A percentile compares a stretch with the other conserved stretches of the same genome.
These are phyloP conservation scores for Hypoxylon lienhwacheense DNA, from an alignment of 495 filamentous ascomycete species.

Conservation along the genomic window DNA sequence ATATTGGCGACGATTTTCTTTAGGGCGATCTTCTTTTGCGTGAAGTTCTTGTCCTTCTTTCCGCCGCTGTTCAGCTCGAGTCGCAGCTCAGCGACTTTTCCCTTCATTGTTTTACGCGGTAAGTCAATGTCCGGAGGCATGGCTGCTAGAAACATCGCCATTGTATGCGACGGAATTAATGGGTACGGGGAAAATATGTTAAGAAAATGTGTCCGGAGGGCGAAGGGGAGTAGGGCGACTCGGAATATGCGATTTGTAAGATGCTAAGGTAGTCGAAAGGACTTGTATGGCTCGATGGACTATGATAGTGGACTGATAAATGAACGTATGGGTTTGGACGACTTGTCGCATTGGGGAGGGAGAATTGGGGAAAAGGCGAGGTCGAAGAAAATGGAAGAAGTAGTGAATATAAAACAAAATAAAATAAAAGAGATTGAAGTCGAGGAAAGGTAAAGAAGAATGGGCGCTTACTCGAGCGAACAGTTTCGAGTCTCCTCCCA, in stretches of 20 bases:
- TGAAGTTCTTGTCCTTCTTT: constrained; percentile 98
- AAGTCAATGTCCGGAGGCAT: constrained; percentile 46
- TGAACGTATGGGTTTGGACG: neutral
- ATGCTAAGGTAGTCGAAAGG: constrained; percentile 15
- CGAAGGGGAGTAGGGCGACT: constrained; percentile 15
- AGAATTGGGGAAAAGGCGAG: constrained; percentile 8
- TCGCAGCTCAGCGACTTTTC: constrained; percentile 97
- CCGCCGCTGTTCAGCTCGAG: constrained; percentile 89
- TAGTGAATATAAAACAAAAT: neutral
- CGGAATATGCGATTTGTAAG: constrained; percentile 11
- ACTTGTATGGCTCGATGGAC: constrained; percentile 2
- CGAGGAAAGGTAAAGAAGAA: constrained; percentile 25
- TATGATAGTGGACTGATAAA: neutral
- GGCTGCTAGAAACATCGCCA: constrained; percentile 54
- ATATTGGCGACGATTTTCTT: constrained; percentile 99
- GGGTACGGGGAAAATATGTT: constrained; percentile 37
- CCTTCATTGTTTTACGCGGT: constrained; percentile 63
- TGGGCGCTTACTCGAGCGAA: constrained; percentile 93
- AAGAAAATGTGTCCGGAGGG: constrained; percentile 9
- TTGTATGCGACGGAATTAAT: constrained; percentile 32
- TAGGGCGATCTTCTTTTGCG: constrained; percentile 95
- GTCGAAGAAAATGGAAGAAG: neutral
- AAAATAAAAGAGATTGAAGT: constrained; percentile 8
- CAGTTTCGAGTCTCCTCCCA: constrained; percentile 95
- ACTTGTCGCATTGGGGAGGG: neutral